Evolutionary conservation across 2,329 filamentous ascomycete genomes (phyloP).

Genomic region (Exophiala xenobiotica): DNA sequence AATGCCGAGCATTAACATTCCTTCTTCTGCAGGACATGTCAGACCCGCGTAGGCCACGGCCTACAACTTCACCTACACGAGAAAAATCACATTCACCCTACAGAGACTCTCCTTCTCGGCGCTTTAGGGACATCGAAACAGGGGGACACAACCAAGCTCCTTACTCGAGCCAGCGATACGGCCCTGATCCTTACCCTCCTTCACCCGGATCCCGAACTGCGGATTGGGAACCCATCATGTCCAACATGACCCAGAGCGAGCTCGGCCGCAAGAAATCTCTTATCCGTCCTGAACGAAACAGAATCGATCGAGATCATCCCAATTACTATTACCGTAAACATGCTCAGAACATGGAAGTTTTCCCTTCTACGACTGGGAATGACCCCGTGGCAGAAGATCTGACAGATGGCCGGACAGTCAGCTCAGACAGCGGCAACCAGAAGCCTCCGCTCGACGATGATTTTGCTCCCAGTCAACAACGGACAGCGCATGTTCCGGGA

Average conservation of each 20-base stretch:
- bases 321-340: slow-evolving; percentile 96
- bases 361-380: slow-evolving; percentile 88
- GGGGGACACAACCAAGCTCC: slow-evolving; percentile 48
- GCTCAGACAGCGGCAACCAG: slow-evolving; percentile 63
- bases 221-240: slow-evolving; percentile 58
- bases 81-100: slow-evolving; percentile 62
- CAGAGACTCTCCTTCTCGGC: slow-evolving; percentile 66
- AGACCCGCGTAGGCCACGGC: slow-evolving; percentile 62
- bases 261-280: slow-evolving; percentile 78
- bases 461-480: slow-evolving; percentile 26
- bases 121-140: slow-evolving; percentile 70
- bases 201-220: slow-evolving; percentile 47
- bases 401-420: slow-evolving; percentile 53
- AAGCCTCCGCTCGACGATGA: slow-evolving; percentile 42
- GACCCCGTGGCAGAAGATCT: slow-evolving; percentile 80
- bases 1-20: slow-evolving; percentile 21
- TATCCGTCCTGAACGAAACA: slow-evolving; percentile 81
- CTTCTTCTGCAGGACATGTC: slow-evolving; percentile 41
- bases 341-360: slow-evolving; percentile 85
- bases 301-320: slow-evolving; percentile 81
- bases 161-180: slow-evolving; percentile 24
- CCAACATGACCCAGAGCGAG: slow-evolving; percentile 43
- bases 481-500: slow-evolving; percentile 35
- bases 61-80: slow-evolving; percentile 56
- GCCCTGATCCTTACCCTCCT: slow-evolving; percentile 26